Conservation (phyloP, 768 basidiomycete genomes). For the Amanita rubescens region DNA sequence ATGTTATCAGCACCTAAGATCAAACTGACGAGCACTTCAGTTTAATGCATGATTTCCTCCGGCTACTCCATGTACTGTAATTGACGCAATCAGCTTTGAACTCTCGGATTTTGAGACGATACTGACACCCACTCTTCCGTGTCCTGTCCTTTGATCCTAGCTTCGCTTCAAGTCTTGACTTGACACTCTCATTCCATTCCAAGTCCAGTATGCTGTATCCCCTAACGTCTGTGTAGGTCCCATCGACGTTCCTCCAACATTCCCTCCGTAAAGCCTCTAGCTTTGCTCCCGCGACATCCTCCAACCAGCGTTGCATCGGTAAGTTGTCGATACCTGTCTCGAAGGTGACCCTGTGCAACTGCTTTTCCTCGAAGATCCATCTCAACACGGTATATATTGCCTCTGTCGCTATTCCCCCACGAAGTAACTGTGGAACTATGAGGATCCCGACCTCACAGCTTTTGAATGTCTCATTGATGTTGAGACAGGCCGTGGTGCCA, state of each 20-base stretch:
- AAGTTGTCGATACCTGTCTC: slow-evolving; percentile 34
- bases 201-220: slow-evolving; percentile 35
- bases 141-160: slow-evolving; percentile 9
- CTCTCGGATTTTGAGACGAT: neutral
- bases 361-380: slow-evolving; percentile 34
- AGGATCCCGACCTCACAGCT: slow-evolving; percentile 38
- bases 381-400: slow-evolving; percentile 32
- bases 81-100: neutral
- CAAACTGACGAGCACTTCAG: slow-evolving; percentile 14
- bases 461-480: slow-evolving; percentile 26
- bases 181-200: slow-evolving; percentile 34
- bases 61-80: neutral
- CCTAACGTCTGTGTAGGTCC: slow-evolving; percentile 30
- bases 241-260: slow-evolving; percentile 30
- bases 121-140: too few relatives aligned
- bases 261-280: slow-evolving; percentile 32
- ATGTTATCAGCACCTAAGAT: neutral
- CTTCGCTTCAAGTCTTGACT: slow-evolving; percentile 23
- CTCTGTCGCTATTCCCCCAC: slow-evolving; percentile 35
- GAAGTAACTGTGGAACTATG: slow-evolving; percentile 27
- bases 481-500: slow-evolving; percentile 31
- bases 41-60: slow-evolving; percentile 29
- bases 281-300: slow-evolving; percentile 30
- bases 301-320: slow-evolving; percentile 40
- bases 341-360: slow-evolving; percentile 34